These are phyloP conservation scores for Stylonectria norvegica DNA, from an alignment of 2,329 filamentous ascomycete species.

Conservation along the genomic window DNA sequence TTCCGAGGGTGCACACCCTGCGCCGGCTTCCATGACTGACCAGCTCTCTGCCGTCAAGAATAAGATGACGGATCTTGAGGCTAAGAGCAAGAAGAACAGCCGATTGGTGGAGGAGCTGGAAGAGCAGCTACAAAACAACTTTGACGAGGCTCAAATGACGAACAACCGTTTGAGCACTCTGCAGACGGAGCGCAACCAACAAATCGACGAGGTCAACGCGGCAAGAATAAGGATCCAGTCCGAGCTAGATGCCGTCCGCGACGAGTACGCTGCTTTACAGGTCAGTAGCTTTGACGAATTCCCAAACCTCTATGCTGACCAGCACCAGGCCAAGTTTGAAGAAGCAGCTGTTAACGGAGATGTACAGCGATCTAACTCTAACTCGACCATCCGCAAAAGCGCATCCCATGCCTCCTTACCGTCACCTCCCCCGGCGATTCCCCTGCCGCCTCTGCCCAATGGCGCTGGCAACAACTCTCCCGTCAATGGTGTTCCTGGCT, in stretches of 20 bases:
- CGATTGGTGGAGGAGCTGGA: constrained; percentile 92
- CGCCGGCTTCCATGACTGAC: constrained; percentile 48
- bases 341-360: constrained; percentile 42
- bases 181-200: constrained; percentile 68
- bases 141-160: constrained; percentile 82
- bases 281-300: constrained; percentile 57
- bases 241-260: constrained; percentile 64
- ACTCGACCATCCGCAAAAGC: constrained; percentile 78
- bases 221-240: constrained; percentile 60
- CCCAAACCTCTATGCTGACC: not conserved
- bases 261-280: constrained; percentile 74
- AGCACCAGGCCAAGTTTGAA: constrained; percentile 56
- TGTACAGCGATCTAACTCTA: constrained; percentile 58
- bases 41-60: constrained; percentile 62
- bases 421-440: constrained; percentile 91
- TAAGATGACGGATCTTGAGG: constrained; percentile 60
- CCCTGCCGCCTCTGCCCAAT: constrained; percentile 83
- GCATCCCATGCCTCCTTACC: constrained; percentile 78
- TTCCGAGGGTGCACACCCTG: constrained; percentile 43
- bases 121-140: constrained; percentile 92
- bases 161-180: constrained; percentile 83
- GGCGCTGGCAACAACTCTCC: constrained; percentile 44
- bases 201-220: constrained; percentile 74
- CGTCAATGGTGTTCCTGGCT: constrained; percentile 42
- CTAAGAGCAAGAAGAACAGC: constrained; percentile 82